phyloP scores from a whole-genome alignment of 208 protist species.

The Acanthamoeba lenticulata region DNA sequence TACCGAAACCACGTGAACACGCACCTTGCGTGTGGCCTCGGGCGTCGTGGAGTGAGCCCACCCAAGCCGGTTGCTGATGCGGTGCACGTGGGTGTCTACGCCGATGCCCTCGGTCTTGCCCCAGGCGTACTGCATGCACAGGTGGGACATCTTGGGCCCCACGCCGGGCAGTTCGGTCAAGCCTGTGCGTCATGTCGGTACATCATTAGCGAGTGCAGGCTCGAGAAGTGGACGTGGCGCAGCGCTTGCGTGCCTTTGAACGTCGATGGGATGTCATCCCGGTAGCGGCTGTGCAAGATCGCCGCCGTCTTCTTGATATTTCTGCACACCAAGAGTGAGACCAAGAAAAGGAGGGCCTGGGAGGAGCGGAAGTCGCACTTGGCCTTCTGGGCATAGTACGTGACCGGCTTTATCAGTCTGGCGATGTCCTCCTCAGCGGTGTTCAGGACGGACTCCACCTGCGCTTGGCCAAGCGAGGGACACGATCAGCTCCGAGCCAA shows the following conservation, averaged over 20 bases:
- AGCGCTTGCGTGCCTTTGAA: constrained; percentile 66
- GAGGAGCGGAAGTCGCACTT: not conserved
- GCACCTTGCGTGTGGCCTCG: constrained; percentile 92
- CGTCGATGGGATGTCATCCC: constrained; percentile 67
- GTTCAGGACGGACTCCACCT: not conserved
- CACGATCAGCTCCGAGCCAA: not conserved
- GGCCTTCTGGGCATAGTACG: not conserved
- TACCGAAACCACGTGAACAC: constrained; percentile 60
- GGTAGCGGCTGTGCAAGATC: constrained; percentile 62
- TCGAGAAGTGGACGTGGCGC: constrained; percentile 5
- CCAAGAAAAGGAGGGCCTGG: not conserved
- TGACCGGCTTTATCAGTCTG: not conserved
- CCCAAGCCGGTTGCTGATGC: constrained; percentile 91
- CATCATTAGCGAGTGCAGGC: not conserved
- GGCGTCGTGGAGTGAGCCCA: constrained; percentile 90
- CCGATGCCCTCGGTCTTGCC: constrained; percentile 90
- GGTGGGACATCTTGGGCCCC: constrained; percentile 95
- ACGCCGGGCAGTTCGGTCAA: constrained; percentile 88
- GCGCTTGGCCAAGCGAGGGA: not conserved
- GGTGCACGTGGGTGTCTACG: constrained; percentile 95
- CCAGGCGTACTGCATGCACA: constrained; percentile 80
- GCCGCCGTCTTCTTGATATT: constrained; percentile 69
- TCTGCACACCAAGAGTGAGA: not conserved
- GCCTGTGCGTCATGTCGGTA: not conserved
- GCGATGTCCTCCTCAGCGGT: not conserved